Percentiles rank a stretch among this genome's conserved stretches.
Evolutionary conservation across 2,329 filamentous ascomycete genomes (phyloP).

Genomic region (Penicillium frequentans): DNA sequence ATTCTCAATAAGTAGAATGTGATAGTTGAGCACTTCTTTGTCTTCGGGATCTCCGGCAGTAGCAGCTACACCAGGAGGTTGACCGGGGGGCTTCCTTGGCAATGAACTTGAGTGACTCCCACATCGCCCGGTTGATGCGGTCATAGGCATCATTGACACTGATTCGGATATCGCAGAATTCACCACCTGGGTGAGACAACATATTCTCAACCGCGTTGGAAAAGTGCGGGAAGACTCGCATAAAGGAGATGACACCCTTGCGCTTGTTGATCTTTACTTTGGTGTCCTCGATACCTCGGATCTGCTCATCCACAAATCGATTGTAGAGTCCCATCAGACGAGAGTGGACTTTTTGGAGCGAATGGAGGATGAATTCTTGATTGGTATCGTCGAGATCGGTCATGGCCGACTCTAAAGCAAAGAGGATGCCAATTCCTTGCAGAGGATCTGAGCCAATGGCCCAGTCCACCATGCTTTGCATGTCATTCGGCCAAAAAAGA

Average conservation of each 20-base stretch:
- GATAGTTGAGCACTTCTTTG: conserved; percentile 95
- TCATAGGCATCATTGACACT: conserved; percentile 85
- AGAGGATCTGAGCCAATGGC: conserved; percentile 76
- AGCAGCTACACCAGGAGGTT: conserved; percentile 54
- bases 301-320: conserved; percentile 91
- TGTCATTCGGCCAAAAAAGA: conserved; percentile 76
- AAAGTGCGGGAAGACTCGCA: conserved; percentile 89
- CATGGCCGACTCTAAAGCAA: conserved; percentile 75
- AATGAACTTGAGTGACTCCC: conserved; percentile 93
- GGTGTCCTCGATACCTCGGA: conserved; percentile 93
- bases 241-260: conserved; percentile 93
- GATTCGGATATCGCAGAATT: conserved; percentile 67
- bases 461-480: conserved; percentile 82
- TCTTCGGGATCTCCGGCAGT: conserved; percentile 72
- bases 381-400: conserved; percentile 81
- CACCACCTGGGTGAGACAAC: conserved; percentile 58
- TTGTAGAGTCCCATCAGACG: conserved; percentile 74
- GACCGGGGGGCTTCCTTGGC: conserved; percentile 67
- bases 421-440: conserved; percentile 88
- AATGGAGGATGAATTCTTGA: conserved; percentile 82
- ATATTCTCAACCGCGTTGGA: conserved; percentile 81
- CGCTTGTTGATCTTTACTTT: conserved; percentile 99
- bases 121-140: conserved; percentile 91
- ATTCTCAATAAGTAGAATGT: conserved; percentile 96
- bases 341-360: conserved; percentile 76